phyloP scores from a whole-genome alignment of 2,329 filamentous ascomycete species.

The Penicillium palitans region DNA sequence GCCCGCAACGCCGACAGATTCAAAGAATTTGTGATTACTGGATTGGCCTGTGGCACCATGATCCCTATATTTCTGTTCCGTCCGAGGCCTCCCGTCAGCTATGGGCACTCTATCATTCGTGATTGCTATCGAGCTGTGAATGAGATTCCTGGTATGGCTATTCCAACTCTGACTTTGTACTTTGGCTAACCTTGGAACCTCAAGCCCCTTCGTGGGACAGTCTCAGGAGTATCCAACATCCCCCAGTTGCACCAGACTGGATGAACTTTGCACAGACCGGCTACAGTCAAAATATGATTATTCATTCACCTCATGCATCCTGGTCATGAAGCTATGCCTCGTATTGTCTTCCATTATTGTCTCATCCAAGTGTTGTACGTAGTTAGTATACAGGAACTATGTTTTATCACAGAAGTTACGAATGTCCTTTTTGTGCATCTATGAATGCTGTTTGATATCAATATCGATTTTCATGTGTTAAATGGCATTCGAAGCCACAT shows the following conservation, averaged over 20 bases:
- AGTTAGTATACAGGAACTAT: not conserved
- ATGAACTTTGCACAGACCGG: no score
- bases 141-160: not conserved
- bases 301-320: not conserved
- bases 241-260: no score
- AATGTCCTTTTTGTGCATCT: not conserved
- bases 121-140: not conserved
- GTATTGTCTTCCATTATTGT: not conserved
- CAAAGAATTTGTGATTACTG: not conserved
- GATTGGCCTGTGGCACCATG: not conserved
- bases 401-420: not conserved
- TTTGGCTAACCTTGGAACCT: not conserved
- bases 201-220: no score
- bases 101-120: not conserved
- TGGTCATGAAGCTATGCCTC: not conserved
- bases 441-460: not conserved
- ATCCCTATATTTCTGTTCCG: not conserved
- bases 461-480: not conserved
- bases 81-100: not conserved
- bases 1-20: not conserved
- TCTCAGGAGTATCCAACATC: not conserved
- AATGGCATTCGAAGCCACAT: slow-evolving; percentile 18
- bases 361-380: not conserved
- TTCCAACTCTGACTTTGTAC: not conserved
- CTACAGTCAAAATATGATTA: not conserved